These are phyloP conservation scores for Nakataea oryzae DNA, from an alignment of 2,329 filamentous ascomycete genomes.

Conservation along the genomic window DNA sequence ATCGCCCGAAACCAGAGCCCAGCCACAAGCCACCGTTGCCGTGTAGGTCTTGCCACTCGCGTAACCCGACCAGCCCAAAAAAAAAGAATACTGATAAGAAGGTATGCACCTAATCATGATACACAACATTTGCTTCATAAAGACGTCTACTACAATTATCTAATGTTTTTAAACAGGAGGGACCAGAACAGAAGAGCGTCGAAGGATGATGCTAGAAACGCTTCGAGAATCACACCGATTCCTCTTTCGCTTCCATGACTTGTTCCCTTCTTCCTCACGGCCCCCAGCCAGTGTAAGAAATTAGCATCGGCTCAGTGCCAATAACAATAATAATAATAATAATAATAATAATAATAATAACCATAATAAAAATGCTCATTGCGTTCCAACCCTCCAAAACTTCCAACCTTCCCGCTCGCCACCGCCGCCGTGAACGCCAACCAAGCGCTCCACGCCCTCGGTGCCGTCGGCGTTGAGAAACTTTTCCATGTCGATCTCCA, in stretches of 20 bases:
- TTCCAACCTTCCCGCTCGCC: conserved; percentile 75
- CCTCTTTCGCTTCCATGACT: neutral
- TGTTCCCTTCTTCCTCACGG: neutral
- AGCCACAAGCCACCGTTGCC: too few relatives aligned
- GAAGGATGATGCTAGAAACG: neutral
- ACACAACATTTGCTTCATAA: neutral
- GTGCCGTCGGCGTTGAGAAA: conserved; percentile 75
- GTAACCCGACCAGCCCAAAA: too few relatives aligned
- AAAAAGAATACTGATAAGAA: too few relatives aligned
- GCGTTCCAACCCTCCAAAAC: conserved; percentile 62
- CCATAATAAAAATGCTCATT: neutral
- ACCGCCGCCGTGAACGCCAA: conserved; percentile 62
- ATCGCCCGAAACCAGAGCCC: neutral
- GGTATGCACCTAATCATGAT: too few relatives aligned
- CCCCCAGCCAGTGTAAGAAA: neutral
- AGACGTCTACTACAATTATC: neutral
- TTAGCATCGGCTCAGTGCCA: neutral
- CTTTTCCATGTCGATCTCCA: conserved; percentile 82
- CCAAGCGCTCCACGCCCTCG: conserved; percentile 76
- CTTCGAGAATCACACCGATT: neutral
- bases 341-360: too few relatives aligned
- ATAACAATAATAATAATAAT: neutral
- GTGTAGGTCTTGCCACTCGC: too few relatives aligned
- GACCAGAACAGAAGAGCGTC: neutral
- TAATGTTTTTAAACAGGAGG: neutral